These are phyloP conservation scores for Gyrodon lividus DNA, from an alignment of 768 basidiomycete species.

Conservation along the genomic window DNA sequence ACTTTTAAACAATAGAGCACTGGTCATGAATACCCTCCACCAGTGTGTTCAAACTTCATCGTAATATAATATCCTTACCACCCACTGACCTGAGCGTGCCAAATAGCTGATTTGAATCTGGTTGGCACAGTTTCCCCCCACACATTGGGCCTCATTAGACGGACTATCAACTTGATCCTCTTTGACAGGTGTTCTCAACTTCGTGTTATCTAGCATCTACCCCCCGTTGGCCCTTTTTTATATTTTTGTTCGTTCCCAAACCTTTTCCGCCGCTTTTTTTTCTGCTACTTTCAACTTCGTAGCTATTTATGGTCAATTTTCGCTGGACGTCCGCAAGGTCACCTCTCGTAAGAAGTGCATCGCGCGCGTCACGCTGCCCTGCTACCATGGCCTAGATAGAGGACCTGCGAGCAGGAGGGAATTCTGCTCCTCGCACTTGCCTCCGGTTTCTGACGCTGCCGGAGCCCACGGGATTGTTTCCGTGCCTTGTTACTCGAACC, in stretches of 20 bases:
- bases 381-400: not conserved
- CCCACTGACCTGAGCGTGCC: too few relatives aligned
- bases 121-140: not conserved
- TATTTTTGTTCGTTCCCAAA: not conserved
- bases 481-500: not conserved
- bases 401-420: not conserved
- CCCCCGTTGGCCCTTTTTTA: not conserved
- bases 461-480: not conserved
- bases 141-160: not conserved
- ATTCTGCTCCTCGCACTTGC: not conserved
- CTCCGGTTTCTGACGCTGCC: not conserved
- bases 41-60: too few relatives aligned
- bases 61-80: too few relatives aligned
- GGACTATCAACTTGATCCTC: constrained; percentile 1
- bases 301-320: constrained; percentile 5
- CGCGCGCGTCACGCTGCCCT: not conserved
- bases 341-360: not conserved
- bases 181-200: constrained; percentile 1
- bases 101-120: not conserved
- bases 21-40: too few relatives aligned
- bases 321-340: not conserved
- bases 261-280: constrained; percentile 7
- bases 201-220: constrained; percentile 4
- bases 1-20: too few relatives aligned
- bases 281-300: constrained; percentile 5